phyloP scores from a whole-genome alignment of 1,139 yeast genomes.

The Suhomyces guaymorum region DNA sequence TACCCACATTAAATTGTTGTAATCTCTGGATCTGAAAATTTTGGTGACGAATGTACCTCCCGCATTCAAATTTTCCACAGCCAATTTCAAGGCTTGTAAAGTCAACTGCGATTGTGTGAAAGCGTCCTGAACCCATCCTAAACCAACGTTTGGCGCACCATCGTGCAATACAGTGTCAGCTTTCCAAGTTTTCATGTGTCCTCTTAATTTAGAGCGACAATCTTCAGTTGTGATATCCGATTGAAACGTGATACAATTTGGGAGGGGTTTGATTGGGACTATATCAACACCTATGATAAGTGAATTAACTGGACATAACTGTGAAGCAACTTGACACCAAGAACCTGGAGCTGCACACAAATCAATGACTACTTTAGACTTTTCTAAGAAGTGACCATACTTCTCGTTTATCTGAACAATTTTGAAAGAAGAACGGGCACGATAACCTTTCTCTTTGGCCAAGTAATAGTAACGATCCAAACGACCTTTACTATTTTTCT shows the following conservation, averaged over 20 bases:
- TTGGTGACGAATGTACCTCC: slow-evolving; percentile 98
- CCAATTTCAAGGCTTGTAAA: slow-evolving; percentile 86
- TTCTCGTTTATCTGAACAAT: slow-evolving; percentile 94
- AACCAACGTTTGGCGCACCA: slow-evolving; percentile 99
- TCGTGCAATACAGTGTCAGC: slow-evolving; percentile 98
- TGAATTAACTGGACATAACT: slow-evolving; percentile 88
- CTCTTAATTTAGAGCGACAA: slow-evolving; percentile 89
- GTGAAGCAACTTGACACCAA: slow-evolving; percentile 99
- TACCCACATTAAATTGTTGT: slow-evolving; percentile 95
- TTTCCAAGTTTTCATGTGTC: slow-evolving; percentile 97
- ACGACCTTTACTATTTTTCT: slow-evolving; percentile 98
- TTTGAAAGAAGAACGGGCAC: slow-evolving; percentile 98
- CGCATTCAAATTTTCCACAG: slow-evolving; percentile 87
- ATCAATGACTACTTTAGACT: slow-evolving; percentile 96
- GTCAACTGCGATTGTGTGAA: slow-evolving; percentile 96
- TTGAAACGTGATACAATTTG: slow-evolving; percentile 91
- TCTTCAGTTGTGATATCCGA: slow-evolving; percentile 98
- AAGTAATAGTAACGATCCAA: slow-evolving; percentile 93
- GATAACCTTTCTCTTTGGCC: slow-evolving; percentile 96
- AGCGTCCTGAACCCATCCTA: slow-evolving; percentile 99
- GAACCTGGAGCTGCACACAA: slow-evolving; percentile 99
- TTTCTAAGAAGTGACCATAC: slow-evolving; percentile 91
- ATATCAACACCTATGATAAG: slow-evolving; percentile 96
- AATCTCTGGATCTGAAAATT: slow-evolving; percentile 95
- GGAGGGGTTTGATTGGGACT: slow-evolving; percentile 93